Percentiles rank a stretch among this genome's conserved stretches.
phyloP scores from a whole-genome alignment of 208 protist species.

The Wallacemonas sp. region DNA sequence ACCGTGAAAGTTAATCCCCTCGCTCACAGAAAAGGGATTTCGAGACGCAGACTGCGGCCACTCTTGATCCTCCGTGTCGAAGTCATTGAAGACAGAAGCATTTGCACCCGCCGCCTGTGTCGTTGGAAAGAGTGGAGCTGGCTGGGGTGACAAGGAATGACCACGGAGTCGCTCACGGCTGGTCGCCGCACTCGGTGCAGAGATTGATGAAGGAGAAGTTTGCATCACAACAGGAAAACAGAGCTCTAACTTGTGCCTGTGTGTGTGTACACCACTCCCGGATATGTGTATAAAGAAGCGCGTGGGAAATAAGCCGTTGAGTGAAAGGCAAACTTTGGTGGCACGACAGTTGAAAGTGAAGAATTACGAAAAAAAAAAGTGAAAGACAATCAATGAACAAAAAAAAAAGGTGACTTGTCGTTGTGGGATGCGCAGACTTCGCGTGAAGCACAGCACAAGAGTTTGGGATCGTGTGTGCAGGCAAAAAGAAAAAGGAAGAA shows the following conservation, averaged over 20 bases:
- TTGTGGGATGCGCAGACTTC: no score
- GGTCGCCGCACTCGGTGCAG: no score
- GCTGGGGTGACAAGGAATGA: not conserved
- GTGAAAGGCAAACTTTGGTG: not conserved
- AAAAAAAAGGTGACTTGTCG: no score
- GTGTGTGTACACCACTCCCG: no score
- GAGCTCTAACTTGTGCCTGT: no score
- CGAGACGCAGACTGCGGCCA: not conserved
- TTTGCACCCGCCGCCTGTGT: not conserved
- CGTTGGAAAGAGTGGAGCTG: not conserved
- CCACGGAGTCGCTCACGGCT: not conserved
- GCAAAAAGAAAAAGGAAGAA: no score
- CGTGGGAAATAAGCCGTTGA: not conserved
- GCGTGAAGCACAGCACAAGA: no score
- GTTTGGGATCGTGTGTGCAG: no score
- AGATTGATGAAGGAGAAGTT: no score
- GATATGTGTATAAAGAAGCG: not conserved
- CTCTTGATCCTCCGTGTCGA: conserved; percentile 2
- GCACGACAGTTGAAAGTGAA: no score
- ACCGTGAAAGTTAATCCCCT: not conserved
- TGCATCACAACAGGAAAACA: no score
- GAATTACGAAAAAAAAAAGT: conserved; percentile 6
- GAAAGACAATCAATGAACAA: no score
- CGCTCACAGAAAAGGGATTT: not conserved
- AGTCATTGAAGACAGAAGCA: not conserved